Percentiles rank a stretch among this genome's conserved stretches.
phyloP scores from a whole-genome alignment of 106 monocot genomes.

The Dendrobium nobile region DNA sequence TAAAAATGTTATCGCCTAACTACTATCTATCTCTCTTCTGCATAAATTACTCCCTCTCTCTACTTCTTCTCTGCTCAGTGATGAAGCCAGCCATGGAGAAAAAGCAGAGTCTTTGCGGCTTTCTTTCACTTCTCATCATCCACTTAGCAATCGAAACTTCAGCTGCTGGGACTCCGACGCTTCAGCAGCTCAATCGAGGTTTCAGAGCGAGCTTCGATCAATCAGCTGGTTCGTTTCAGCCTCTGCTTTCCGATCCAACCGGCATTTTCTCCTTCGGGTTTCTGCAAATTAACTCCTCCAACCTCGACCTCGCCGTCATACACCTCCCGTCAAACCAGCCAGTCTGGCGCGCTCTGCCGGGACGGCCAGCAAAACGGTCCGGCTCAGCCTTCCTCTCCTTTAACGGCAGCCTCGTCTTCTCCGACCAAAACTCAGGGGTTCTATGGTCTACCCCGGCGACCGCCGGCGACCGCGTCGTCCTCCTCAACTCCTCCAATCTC shows the following conservation, averaged over 20 bases:
- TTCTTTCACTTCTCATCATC: background rate
- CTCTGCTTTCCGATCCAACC: conserved; percentile 49
- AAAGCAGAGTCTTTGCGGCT: background rate
- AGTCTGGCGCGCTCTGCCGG: conserved; percentile 41
- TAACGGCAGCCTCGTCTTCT: conserved; percentile 40
- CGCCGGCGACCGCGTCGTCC: conserved; percentile 33
- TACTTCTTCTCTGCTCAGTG: background rate
- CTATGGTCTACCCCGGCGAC: conserved; percentile 20
- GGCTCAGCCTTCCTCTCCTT: conserved; percentile 36
- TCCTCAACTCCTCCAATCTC: conserved; percentile 80
- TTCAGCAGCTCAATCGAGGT: background rate
- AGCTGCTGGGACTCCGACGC: background rate
- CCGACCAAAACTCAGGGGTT: conserved; percentile 16
- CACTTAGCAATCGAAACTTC: background rate
- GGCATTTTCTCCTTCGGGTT: conserved; percentile 52
- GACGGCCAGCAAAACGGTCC: conserved; percentile 14
- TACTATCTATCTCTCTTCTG: background rate
- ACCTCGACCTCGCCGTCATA: conserved; percentile 55
- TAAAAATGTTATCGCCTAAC: background rate
- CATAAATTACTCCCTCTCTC: background rate
- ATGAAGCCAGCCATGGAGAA: background rate
- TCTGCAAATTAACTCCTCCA: conserved; percentile 23
- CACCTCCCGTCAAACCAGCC: conserved; percentile 48
- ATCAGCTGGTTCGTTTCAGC: conserved; percentile 23
- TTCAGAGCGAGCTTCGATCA: background rate